Base-by-base conservation (phyloP, 495 filamentous ascomycete species). In the Patellaria atrata region DNA sequence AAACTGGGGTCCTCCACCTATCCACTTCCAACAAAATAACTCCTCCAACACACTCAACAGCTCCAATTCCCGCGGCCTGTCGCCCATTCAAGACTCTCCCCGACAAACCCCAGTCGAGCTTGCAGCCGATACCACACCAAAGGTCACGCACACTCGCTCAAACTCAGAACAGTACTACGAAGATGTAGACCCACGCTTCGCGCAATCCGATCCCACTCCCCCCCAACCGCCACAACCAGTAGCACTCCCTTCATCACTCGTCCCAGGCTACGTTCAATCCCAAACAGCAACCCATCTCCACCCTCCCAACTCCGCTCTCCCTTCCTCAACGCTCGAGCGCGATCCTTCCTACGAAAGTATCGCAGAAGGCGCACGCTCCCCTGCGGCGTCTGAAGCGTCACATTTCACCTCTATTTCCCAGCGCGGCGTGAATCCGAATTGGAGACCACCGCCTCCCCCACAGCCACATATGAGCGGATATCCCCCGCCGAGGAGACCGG, bases 111-210 rank as follows among this genome's bases (percentile, higher is more conserved):
- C 46, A 21, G 34, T 45, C 26, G 40, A 50, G 20, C 25, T 33
- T 34, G 47, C 54, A 34, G 51, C 41, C 38, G 37, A 34, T 38
- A 48, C 40, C 27, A 48, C 39, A 32, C 59, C 40, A 19, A 59
- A 30, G 34, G 28, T 41, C 50, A 11, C 16, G 11, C 58, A 68
- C 56, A 53, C 50, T 27, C 54, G 69, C 30, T 52, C 51, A 12
- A 56, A 51, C 17, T 65, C 68, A 7, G 63, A 65, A 27, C 57
- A 68, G 38, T 94, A 94, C 57, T 93, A 87, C 52, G 89, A 97
- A 67, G 89, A 94, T 53, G 77, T 89, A 13, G 85, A 91, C 37
- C 89, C 89, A 15, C 77, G 77, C 25, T 97, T 94, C 53, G 79
- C 62, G 29, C n/a, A n/a, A n/a, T n/a, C n/a, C n/a, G 65, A 65